Conservation (phyloP, 108 stramenopile genomes). For the Aureococcus anophagefferens region DNA sequence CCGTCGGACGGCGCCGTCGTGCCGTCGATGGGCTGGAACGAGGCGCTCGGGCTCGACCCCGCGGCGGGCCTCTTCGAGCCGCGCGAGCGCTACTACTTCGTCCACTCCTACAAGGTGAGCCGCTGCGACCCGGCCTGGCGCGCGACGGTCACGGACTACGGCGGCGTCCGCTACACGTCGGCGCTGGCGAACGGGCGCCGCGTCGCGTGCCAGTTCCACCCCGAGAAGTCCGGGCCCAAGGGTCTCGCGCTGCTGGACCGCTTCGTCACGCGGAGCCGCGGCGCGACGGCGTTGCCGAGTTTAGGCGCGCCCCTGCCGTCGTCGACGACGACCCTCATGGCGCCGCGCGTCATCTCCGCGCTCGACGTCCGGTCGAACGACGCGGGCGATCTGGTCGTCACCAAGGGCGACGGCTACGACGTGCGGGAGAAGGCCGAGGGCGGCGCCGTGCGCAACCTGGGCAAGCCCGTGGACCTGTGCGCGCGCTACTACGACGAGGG, state of each 20-base stretch:
- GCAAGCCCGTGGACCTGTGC: slow-evolving; percentile 85
- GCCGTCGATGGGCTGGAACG: slow-evolving; percentile 98
- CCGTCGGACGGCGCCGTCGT: slow-evolving; percentile 53
- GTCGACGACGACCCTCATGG: background rate
- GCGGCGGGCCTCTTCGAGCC: background rate
- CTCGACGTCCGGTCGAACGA: slow-evolving; percentile 94
- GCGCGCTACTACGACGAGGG: slow-evolving; percentile 87
- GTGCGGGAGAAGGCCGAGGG: slow-evolving; percentile 61
- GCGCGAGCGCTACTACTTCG: slow-evolving; percentile 68
- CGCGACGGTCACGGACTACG: slow-evolving; percentile 73
- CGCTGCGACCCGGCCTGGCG: slow-evolving; percentile 74
- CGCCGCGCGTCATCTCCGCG: slow-evolving; percentile 24
- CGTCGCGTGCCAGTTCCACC: slow-evolving; percentile 92
- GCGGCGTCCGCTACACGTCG: slow-evolving; percentile 66
- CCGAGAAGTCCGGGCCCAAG: slow-evolving; percentile 85
- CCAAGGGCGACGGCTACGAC: slow-evolving; percentile 98
- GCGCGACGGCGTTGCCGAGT: slow-evolving; percentile 4
- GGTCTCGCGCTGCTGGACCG: slow-evolving; percentile 72
- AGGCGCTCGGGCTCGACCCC: too few relatives aligned
- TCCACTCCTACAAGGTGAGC: slow-evolving; percentile 84
- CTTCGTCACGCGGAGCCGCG: slow-evolving; percentile 60
- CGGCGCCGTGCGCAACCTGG: slow-evolving; percentile 91
- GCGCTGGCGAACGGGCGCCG: slow-evolving; percentile 80
- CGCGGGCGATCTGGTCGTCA: slow-evolving; percentile 89
- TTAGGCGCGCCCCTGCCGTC: background rate